These are phyloP conservation scores for Pseudogymnoascus sp. DNA, from an alignment of 2,329 filamentous ascomycete genomes.

Conservation along the genomic window DNA sequence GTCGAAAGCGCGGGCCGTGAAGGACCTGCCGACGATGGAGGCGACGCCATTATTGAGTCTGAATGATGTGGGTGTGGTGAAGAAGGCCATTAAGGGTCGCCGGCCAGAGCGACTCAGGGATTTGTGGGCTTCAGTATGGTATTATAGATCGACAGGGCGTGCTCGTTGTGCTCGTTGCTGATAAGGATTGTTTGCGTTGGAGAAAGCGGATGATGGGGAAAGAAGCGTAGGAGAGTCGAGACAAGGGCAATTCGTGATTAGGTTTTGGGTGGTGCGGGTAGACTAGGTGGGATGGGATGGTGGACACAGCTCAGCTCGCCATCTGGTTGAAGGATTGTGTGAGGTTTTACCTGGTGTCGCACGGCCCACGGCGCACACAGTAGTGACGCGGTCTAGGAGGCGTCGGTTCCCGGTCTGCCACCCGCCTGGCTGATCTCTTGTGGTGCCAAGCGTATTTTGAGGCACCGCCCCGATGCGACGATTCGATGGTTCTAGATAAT, in stretches of 20 bases:
- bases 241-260: not conserved
- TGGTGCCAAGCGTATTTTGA: not conserved
- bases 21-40: constrained; percentile 18
- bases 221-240: not conserved
- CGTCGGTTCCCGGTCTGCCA: not conserved
- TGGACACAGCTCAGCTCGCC: not conserved
- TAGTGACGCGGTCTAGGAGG: not conserved
- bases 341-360: not conserved
- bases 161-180: not conserved
- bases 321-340: not conserved
- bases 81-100: constrained; percentile 31
- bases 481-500: not conserved
- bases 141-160: not conserved
- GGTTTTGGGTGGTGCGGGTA: not conserved
- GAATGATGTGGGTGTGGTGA: constrained; percentile 41
- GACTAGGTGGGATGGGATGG: not conserved
- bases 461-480: not conserved
- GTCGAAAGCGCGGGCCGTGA: constrained; percentile 21
- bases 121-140: not conserved
- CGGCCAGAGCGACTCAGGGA: not conserved
- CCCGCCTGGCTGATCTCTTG: not conserved
- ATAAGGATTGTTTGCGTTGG: not conserved
- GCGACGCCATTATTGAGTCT: constrained; percentile 30
- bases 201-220: not conserved
- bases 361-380: not conserved